Evolutionary conservation across 768 basidiomycete genomes (phyloP), one percentile per base, ranked within the genome.

Genomic region (Candolleomyces eurysporus): DNA sequence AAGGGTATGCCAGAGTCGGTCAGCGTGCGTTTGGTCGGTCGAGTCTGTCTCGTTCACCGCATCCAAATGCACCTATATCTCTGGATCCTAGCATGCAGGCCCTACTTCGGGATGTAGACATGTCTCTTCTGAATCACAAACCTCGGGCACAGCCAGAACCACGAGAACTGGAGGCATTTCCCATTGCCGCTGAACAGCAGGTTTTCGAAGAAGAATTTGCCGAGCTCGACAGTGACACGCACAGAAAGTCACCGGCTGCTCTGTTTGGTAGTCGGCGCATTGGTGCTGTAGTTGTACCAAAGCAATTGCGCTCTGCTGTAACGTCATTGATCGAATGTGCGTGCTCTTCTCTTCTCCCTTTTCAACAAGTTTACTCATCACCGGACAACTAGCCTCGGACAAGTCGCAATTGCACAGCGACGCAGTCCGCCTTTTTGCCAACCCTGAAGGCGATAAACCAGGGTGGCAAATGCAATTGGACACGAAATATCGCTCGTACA

Each of bases 221-320:
- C 26, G 76, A 75, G 46, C 75, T 76, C 26, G 73, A 72, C 17
- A 61, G 68, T 21, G 67, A 72, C 58, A 67, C 64, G 64, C 65
- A 78, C 65, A 69, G 82, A 71, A 90, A 90, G 69, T 93, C 92
- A 26, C 90, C 92, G 48, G 93, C 92, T 21, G 93, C 94, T 19
- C 76, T 78, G 22, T 91, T 91, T 71, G 96, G 94, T 17, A 89
- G 90, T 65, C 80, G 86, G 60, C 76, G 82, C 48, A 80, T 92
- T 52, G 91, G 92, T 9, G 76, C 87, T 48, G 85, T 94, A 8
- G 75, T 88, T 13, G 68, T 98, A 13, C 89, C 95, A 0, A 72
- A 80, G 9, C 88, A 94, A 71, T 78, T 98, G 48, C 82, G 87
- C 64, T 77, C 78, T 13, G 76, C 88, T 5, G 88, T 97, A 53